Conservation (phyloP, 140 eudicot genomes). For the Oenanthe javanica region DNA sequence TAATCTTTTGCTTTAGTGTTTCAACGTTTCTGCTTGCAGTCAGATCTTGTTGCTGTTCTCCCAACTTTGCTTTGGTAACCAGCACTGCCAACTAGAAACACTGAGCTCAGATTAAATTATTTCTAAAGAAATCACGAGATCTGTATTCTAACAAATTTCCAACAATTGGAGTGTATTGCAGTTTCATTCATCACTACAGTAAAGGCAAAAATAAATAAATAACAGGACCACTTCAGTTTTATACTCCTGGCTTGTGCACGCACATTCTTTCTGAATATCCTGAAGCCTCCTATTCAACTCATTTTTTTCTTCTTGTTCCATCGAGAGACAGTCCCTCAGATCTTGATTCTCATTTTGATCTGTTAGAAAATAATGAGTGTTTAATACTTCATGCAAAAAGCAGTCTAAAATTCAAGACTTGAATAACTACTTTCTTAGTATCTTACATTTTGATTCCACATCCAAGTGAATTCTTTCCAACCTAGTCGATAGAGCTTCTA, state of each 20-base stretch:
- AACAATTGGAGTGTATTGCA: background rate
- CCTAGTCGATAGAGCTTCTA: constrained; percentile 42
- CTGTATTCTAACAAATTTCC: background rate
- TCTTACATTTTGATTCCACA: constrained; percentile 43
- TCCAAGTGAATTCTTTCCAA: constrained; percentile 41
- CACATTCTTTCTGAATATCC: constrained; percentile 54
- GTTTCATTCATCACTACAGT: background rate
- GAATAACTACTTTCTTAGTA: background rate
- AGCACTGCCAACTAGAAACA: constrained; percentile 32
- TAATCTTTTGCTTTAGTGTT: constrained; percentile 57
- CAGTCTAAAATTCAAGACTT: background rate
- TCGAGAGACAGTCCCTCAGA: constrained; percentile 52
- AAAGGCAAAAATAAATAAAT: too few relatives aligned
- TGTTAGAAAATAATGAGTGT: constrained; percentile 14
- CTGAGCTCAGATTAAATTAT: background rate
- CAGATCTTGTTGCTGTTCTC: constrained; percentile 44
- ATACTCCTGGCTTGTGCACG: constrained; percentile 14
- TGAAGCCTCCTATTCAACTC: constrained; percentile 43
- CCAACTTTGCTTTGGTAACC: constrained; percentile 39
- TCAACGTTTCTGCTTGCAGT: constrained; percentile 44
- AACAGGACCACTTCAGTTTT: background rate
- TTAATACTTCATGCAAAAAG: constrained; percentile 2
- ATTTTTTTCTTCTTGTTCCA: constrained; percentile 63
- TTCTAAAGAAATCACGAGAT: background rate
- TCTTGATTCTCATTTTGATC: constrained; percentile 58